These are phyloP conservation scores for Pyrenophora tritici-repentis DNA, from an alignment of 2,329 filamentous ascomycete species.

Conservation along the genomic window DNA sequence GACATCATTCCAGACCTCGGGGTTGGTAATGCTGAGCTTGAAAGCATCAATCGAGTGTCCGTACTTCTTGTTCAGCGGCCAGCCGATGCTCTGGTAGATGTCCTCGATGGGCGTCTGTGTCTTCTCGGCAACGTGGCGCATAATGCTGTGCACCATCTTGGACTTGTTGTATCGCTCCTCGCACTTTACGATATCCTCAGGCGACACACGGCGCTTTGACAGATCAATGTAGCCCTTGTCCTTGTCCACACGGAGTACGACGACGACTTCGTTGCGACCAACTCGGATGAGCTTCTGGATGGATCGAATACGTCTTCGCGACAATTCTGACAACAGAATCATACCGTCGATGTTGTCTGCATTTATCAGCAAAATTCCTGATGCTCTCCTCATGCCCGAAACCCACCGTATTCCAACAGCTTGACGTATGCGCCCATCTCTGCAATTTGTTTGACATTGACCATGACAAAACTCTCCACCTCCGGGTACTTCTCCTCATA, in stretches of 20 bases:
- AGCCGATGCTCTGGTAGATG: constrained; percentile 91
- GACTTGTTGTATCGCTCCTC: constrained; percentile 99
- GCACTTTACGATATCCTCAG: constrained; percentile 97
- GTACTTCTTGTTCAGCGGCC: constrained; percentile 97
- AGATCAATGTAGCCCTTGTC: constrained; percentile 99
- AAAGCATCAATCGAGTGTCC: constrained; percentile 97
- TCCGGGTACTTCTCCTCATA: constrained; percentile 98
- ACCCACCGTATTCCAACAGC: constrained; percentile 80
- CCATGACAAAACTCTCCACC: constrained; percentile 99
- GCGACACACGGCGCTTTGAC: constrained; percentile 95
- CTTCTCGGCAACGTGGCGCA: constrained; percentile 98
- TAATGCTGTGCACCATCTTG: constrained; percentile 99
- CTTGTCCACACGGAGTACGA: constrained; percentile 98
- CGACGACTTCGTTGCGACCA: constrained; percentile 96
- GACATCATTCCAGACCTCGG: constrained; percentile 93
- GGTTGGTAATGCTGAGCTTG: constrained; percentile 98
- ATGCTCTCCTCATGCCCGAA: not conserved
- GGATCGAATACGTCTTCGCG: constrained; percentile 94
- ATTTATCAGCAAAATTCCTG: constrained; percentile 7
- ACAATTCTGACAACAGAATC: constrained; percentile 97
- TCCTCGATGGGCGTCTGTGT: constrained; percentile 91
- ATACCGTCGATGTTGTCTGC: constrained; percentile 98
- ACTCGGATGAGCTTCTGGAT: constrained; percentile 99
- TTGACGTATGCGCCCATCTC: constrained; percentile 99
- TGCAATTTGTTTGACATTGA: constrained; percentile 99